These are phyloP conservation scores for Quercus phellos DNA, from an alignment of 331 rosid species.

Conservation along the genomic window DNA sequence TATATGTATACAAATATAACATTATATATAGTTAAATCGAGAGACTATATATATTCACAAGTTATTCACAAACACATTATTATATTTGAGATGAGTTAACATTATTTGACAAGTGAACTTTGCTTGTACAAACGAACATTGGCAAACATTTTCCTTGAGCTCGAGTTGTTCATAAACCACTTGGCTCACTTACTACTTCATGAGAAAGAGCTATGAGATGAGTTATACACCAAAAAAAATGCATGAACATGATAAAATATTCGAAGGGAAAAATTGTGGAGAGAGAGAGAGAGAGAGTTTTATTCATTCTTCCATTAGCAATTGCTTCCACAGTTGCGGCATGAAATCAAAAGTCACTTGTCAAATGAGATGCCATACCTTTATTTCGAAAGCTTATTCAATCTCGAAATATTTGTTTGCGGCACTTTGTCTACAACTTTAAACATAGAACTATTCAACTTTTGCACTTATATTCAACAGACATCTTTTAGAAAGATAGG, in stretches of 20 bases:
- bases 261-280: neutral
- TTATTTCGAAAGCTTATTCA: slow-evolving; percentile 25
- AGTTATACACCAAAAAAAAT: too few relatives aligned
- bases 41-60: too few relatives aligned
- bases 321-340: slow-evolving; percentile 30
- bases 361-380: slow-evolving; percentile 5
- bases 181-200: too few relatives aligned
- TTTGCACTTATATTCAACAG: slow-evolving; percentile 40
- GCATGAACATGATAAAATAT: neutral
- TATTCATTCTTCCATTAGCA: slow-evolving; percentile 1
- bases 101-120: too few relatives aligned
- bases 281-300: neutral
- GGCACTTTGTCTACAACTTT: slow-evolving; percentile 28
- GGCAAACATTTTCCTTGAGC: too few relatives aligned
- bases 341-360: slow-evolving; percentile 9
- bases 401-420: neutral
- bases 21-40: too few relatives aligned
- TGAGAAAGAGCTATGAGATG: too few relatives aligned
- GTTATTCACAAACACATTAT: too few relatives aligned
- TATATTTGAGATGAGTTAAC: too few relatives aligned
- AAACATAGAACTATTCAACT: slow-evolving; percentile 21
- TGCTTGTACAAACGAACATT: too few relatives aligned
- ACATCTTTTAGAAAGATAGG: slow-evolving; percentile 25
- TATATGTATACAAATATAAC: too few relatives aligned
- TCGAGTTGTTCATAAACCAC: too few relatives aligned